Conservation (phyloP, 768 basidiomycete species). For the Naganishia kalamii region DNA sequence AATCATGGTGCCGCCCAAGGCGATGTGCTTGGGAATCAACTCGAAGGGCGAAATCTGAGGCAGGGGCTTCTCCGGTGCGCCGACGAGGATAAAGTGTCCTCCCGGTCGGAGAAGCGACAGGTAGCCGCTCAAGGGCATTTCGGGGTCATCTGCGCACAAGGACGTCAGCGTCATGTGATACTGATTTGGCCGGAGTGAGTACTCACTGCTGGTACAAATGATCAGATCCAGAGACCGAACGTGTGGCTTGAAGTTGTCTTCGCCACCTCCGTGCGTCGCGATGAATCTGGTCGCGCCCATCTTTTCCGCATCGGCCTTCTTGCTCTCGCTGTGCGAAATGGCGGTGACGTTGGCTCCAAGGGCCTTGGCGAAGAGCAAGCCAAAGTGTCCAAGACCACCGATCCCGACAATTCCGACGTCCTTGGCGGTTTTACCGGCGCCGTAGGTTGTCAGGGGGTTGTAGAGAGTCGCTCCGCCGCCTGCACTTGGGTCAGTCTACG, state of each 20-base stretch:
- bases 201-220: slow-evolving; percentile 49
- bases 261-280: slow-evolving; percentile 48
- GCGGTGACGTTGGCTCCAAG: slow-evolving; percentile 58
- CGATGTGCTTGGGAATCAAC: slow-evolving; percentile 50
- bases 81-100: slow-evolving; percentile 39
- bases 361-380: slow-evolving; percentile 52
- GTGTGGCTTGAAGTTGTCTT: slow-evolving; percentile 39
- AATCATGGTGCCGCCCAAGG: slow-evolving; percentile 34
- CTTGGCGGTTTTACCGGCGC: slow-evolving; percentile 39
- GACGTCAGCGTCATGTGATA: slow-evolving; percentile 31
- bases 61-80: slow-evolving; percentile 45
- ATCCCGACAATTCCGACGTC: slow-evolving; percentile 44
- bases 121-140: slow-evolving; percentile 39
- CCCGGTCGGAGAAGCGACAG: slow-evolving; percentile 35
- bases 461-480: slow-evolving; percentile 39
- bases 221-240: slow-evolving; percentile 47
- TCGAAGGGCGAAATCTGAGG: slow-evolving; percentile 47
- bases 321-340: slow-evolving; percentile 55
- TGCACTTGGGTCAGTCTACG: neutral
- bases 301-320: slow-evolving; percentile 56
- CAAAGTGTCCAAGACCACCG: slow-evolving; percentile 39
- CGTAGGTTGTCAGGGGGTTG: slow-evolving; percentile 36
- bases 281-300: slow-evolving; percentile 58
- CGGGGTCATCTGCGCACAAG: slow-evolving; percentile 25
- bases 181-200: slow-evolving; percentile 46